A percentile compares a stretch with the other conserved stretches of the same genome.
phyloP scores from a whole-genome alignment of 208 protist species.

The Leptomonas pyrrhocoris region DNA sequence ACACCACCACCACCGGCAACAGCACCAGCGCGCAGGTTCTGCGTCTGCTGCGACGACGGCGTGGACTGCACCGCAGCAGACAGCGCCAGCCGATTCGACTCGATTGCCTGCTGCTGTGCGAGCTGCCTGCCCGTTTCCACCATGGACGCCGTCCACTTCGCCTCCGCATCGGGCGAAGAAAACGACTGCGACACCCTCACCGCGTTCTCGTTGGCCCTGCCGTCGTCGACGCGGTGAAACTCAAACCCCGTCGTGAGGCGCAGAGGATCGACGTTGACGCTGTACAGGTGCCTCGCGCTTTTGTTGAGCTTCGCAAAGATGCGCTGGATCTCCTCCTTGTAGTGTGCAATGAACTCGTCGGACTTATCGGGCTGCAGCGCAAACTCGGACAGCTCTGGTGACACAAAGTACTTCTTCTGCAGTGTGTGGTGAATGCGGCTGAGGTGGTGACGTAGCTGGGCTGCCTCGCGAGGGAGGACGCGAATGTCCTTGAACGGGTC shows the following conservation, averaged over 20 bases:
- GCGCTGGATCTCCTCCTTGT: slow-evolving; percentile 64
- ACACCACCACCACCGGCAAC: not conserved
- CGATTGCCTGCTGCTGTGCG: slow-evolving; percentile 33
- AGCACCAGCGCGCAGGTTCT: slow-evolving; percentile 2
- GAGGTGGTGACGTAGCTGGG: slow-evolving; percentile 63
- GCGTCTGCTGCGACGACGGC: slow-evolving; percentile 24
- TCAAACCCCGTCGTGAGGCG: slow-evolving; percentile 60
- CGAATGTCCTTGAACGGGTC: slow-evolving; percentile 82
- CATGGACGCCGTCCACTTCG: slow-evolving; percentile 28
- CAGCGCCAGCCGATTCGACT: slow-evolving; percentile 12
- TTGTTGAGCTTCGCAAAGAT: slow-evolving; percentile 68
- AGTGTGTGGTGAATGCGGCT: slow-evolving; percentile 76
- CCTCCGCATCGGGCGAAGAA: slow-evolving; percentile 1
- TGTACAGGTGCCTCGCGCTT: slow-evolving; percentile 50
- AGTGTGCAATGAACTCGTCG: slow-evolving; percentile 71
- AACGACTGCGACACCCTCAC: slow-evolving; percentile 8
- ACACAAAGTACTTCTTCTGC: slow-evolving; percentile 70
- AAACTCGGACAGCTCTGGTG: slow-evolving; percentile 62
- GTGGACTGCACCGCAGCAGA: slow-evolving; percentile 20
- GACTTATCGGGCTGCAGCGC: slow-evolving; percentile 62
- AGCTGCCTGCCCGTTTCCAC: slow-evolving; percentile 33
- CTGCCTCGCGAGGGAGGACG: slow-evolving; percentile 56
- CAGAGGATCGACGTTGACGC: slow-evolving; percentile 65
- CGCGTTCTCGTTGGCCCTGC: not conserved
- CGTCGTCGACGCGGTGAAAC: slow-evolving; percentile 17